A percentile compares a stretch with the other conserved stretches of the same genome.
phyloP scores from a whole-genome alignment of 179 eudicot genomes.

The Pouteria campechiana region DNA sequence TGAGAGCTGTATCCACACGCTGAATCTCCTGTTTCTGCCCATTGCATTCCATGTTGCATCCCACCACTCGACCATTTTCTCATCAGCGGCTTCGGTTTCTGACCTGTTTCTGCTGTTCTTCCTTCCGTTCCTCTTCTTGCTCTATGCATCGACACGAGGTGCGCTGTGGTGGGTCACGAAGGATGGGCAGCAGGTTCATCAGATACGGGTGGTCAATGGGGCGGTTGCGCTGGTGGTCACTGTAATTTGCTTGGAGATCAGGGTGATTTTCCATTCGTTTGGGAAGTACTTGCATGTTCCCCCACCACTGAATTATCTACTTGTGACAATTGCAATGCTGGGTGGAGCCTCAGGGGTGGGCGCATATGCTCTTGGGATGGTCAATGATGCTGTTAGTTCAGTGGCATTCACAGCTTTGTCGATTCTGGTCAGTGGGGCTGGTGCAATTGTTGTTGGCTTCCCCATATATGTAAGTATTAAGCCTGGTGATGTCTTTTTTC shows the following conservation, averaged over 20 bases:
- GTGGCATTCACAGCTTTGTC: slow-evolving; percentile 62
- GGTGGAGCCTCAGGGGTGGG: slow-evolving; percentile 85
- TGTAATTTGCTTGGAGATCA: slow-evolving; percentile 68
- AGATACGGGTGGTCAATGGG: slow-evolving; percentile 66
- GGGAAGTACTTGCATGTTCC: slow-evolving; percentile 90
- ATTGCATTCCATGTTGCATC: slow-evolving; percentile 61
- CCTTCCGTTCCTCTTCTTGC: slow-evolving; percentile 63
- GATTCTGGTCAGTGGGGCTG: slow-evolving; percentile 70
- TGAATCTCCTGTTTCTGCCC: slow-evolving; percentile 56
- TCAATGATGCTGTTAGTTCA: slow-evolving; percentile 59
- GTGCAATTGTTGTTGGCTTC: slow-evolving; percentile 81
- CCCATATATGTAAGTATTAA: slow-evolving; percentile 72
- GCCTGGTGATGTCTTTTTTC: no score
- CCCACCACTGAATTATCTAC: slow-evolving; percentile 64
- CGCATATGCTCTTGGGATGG: slow-evolving; percentile 71
- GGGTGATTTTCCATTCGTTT: slow-evolving; percentile 87
- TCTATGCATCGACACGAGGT: slow-evolving; percentile 80
- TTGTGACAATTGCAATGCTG: slow-evolving; percentile 77
- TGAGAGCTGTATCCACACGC: slow-evolving; percentile 73
- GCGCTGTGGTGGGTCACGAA: slow-evolving; percentile 91
- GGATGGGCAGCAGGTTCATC: slow-evolving; percentile 46
- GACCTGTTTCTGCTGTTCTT: slow-evolving; percentile 77
- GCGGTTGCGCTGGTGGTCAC: slow-evolving; percentile 62
- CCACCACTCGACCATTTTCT: slow-evolving; percentile 45
- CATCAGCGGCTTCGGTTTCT: slow-evolving; percentile 45